Evolutionary conservation across 192 early-diverging fungal species (phyloP).

Genomic region (Mortierella antarctica): DNA sequence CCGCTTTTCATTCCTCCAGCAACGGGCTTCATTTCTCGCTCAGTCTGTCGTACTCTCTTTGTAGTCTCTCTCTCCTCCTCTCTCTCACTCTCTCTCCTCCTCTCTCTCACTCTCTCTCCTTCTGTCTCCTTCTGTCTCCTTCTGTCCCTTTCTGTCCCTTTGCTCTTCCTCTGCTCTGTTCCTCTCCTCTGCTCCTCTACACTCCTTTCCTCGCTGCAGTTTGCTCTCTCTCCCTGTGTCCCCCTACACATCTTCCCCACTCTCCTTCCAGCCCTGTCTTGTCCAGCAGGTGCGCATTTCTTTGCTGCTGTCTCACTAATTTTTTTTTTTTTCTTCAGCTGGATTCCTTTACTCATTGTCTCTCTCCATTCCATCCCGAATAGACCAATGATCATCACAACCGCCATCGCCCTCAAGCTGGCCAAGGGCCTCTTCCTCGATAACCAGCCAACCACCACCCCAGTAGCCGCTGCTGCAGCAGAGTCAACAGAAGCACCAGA

Average conservation of each 20-base stretch:
- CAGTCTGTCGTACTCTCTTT: too few relatives aligned
- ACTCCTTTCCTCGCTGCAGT: background rate
- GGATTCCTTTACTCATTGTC: background rate
- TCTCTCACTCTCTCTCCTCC: background rate
- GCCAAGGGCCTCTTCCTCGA: slow-evolving; percentile 28
- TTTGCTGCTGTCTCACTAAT: background rate
- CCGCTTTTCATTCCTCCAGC: too few relatives aligned
- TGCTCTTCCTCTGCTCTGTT: background rate
- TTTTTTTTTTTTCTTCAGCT: background rate
- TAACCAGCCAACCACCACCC: background rate
- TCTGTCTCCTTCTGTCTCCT: background rate
- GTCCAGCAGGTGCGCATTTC: background rate
- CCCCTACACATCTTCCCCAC: background rate
- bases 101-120: background rate
- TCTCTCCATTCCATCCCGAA: background rate
- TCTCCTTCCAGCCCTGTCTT: background rate
- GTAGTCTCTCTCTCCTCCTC: background rate
- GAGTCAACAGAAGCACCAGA: too few relatives aligned
- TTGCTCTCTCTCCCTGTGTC: background rate
- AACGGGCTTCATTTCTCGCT: too few relatives aligned
- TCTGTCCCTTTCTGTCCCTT: background rate
- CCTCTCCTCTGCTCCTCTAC: background rate
- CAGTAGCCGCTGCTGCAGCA: background rate
- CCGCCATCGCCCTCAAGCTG: slow-evolving; percentile 30
- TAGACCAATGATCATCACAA: slow-evolving; percentile 45